Evolutionary conservation across 2,329 filamentous ascomycete genomes (phyloP).

Genomic region (Trichophyton simii): DNA sequence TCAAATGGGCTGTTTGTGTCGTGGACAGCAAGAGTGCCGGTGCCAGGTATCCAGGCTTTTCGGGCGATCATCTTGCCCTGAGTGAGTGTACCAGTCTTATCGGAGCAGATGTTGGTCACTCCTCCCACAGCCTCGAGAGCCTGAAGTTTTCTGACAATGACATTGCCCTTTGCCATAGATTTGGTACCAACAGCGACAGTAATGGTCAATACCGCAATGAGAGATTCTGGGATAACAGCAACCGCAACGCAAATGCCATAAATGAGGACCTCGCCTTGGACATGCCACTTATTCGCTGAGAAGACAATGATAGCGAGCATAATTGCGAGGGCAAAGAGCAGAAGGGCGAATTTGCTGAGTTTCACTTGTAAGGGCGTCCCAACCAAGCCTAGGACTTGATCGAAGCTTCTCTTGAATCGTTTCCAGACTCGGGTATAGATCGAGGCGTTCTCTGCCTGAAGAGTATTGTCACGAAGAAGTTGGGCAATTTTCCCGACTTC

Average conservation of each 20-base stretch:
- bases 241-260: constrained; percentile 43
- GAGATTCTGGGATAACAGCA: constrained; percentile 44
- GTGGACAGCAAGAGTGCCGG: constrained; percentile 41
- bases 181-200: constrained; percentile 48
- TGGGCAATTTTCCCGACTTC: constrained; percentile 51
- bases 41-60: constrained; percentile 40
- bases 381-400: constrained; percentile 32
- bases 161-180: constrained; percentile 38
- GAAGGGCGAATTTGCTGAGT: constrained; percentile 50
- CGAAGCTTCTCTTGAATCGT: constrained; percentile 32
- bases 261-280: constrained; percentile 43
- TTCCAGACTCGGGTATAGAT: constrained; percentile 29
- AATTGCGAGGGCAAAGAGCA: constrained; percentile 50
- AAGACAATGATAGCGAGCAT: constrained; percentile 53
- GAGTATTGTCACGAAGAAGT: constrained; percentile 44
- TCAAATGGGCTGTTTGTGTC: constrained; percentile 40
- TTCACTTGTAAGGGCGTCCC: constrained; percentile 54
- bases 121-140: constrained; percentile 45
- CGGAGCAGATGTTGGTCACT: constrained; percentile 39
- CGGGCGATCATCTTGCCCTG: constrained; percentile 46
- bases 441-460: constrained; percentile 32
- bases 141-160: constrained; percentile 41
- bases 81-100: constrained; percentile 43
- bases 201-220: constrained; percentile 51
- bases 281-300: constrained; percentile 44